Percentiles rank a stretch among this genome's conserved stretches.
phyloP scores from a whole-genome alignment of 768 basidiomycete genomes.

The Russula vinacea region DNA sequence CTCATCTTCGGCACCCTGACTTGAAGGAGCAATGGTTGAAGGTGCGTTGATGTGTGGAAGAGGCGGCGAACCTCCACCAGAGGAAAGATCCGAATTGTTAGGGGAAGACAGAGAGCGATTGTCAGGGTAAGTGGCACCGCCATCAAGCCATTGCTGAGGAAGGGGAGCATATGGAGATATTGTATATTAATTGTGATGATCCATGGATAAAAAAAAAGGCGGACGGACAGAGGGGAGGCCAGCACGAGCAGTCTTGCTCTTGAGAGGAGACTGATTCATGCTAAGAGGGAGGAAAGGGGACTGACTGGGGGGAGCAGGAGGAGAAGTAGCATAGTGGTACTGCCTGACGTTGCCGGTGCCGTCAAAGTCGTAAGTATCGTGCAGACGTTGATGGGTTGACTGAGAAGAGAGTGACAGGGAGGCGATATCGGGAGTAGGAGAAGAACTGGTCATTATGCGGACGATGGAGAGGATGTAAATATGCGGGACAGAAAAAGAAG shows the following conservation, averaged over 20 bases:
- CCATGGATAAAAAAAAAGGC: conserved; percentile 27
- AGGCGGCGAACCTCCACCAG: conserved; percentile 80
- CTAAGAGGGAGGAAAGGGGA: conserved; percentile 49
- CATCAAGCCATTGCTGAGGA: conserved; percentile 83
- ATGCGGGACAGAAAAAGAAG: conserved; percentile 12
- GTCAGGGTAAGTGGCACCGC: conserved; percentile 49
- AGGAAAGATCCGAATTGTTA: conserved; percentile 87
- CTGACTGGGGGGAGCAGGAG: conserved; percentile 51
- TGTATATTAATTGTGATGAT: conserved; percentile 13
- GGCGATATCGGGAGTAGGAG: conserved; percentile 69
- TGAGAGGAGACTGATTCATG: conserved; percentile 66
- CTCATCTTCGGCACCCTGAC: conserved; percentile 70
- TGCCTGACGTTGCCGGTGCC: conserved; percentile 54
- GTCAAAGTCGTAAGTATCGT: conserved; percentile 85
- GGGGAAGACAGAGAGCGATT: conserved; percentile 79
- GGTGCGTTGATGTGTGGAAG: conserved; percentile 42
- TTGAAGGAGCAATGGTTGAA: conserved; percentile 46
- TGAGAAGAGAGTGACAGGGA: conserved; percentile 66
- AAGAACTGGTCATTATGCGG: conserved; percentile 69
- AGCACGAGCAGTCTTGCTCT: conserved; percentile 67
- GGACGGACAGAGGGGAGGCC: conserved; percentile 67
- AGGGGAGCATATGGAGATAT: conserved; percentile 26
- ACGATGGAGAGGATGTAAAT: conserved; percentile 12
- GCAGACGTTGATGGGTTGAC: conserved; percentile 70
- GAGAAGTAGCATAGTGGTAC: conserved; percentile 71